phyloP scores from a whole-genome alignment of 1,139 yeast species.

The Tardiomyces depauwii region DNA sequence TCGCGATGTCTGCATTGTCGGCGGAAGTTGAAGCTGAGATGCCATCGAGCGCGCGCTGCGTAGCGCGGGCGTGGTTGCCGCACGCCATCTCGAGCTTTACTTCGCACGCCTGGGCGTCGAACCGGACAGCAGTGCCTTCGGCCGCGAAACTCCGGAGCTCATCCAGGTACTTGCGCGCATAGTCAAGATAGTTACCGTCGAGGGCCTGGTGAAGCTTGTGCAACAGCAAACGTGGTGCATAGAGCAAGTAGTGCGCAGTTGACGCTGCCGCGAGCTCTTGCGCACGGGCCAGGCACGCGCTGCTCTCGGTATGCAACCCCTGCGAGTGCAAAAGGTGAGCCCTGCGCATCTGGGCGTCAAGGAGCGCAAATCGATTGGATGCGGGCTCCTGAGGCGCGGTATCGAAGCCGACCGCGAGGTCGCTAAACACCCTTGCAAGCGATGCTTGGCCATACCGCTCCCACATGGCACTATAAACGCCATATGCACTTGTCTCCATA shows the following conservation, averaged over 20 bases:
- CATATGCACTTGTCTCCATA: conserved; percentile 18
- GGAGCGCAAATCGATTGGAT: not conserved
- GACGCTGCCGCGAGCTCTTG: not conserved
- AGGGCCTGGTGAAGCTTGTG: not conserved
- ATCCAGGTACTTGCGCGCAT: not conserved
- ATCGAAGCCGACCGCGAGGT: not conserved
- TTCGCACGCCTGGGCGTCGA: conserved; percentile 3
- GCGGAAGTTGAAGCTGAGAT: not conserved
- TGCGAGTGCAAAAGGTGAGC: not conserved
- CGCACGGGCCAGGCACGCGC: not conserved
- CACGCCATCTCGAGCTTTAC: conserved; percentile 10
- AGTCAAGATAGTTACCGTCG: not conserved
- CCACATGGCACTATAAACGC: conserved; percentile 21
- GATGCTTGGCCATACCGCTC: conserved; percentile 14
- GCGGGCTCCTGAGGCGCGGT: too few species aligned
- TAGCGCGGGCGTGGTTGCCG: conserved; percentile 11
- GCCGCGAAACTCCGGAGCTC: not conserved
- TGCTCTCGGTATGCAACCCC: not conserved
- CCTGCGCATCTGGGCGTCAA: not conserved
- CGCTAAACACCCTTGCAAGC: conserved; percentile 11
- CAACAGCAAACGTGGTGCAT: not conserved
- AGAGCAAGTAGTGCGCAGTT: not conserved
- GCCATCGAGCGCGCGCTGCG: conserved; percentile 6
- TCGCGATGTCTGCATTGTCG: conserved; percentile 13
- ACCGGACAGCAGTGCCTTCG: not conserved